Conservation (phyloP, 257 asterid genomes). For the Solanum dulcamara region DNA sequence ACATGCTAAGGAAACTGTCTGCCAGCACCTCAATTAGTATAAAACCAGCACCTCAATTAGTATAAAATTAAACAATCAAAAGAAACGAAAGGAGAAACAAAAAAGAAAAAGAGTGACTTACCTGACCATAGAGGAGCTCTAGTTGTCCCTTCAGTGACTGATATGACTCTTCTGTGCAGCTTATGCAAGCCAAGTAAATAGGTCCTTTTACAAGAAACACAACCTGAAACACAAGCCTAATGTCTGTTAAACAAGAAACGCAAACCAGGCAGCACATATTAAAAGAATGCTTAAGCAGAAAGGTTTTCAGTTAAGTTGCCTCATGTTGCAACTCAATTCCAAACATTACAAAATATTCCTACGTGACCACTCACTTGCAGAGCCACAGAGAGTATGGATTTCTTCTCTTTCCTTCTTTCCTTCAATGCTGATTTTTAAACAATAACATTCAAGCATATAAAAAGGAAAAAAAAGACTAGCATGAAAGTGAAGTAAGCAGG, state of each 20-base stretch:
- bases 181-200: constrained; percentile 92
- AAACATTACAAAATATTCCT: neutral
- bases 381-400: neutral
- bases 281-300: neutral
- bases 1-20: neutral
- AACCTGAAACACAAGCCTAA: constrained; percentile 40
- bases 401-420: neutral
- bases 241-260: neutral
- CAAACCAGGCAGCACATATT: neutral
- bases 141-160: constrained; percentile 84
- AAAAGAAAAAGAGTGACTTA: neutral
- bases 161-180: constrained; percentile 92
- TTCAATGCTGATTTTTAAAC: neutral
- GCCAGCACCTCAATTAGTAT: neutral
- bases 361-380: neutral
- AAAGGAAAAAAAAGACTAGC: neutral
- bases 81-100: neutral
- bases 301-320: neutral
- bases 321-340: neutral
- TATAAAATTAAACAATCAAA: neutral
- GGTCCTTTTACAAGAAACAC: constrained; percentile 97
- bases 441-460: neutral
- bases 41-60: neutral
- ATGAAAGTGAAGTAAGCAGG: neutral
- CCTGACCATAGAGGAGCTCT: constrained; percentile 48